Evolutionary conservation across 495 filamentous ascomycete genomes (phyloP), one percentile per base, ranked within the genome.

Genomic region (Talaromyces ruber): DNA sequence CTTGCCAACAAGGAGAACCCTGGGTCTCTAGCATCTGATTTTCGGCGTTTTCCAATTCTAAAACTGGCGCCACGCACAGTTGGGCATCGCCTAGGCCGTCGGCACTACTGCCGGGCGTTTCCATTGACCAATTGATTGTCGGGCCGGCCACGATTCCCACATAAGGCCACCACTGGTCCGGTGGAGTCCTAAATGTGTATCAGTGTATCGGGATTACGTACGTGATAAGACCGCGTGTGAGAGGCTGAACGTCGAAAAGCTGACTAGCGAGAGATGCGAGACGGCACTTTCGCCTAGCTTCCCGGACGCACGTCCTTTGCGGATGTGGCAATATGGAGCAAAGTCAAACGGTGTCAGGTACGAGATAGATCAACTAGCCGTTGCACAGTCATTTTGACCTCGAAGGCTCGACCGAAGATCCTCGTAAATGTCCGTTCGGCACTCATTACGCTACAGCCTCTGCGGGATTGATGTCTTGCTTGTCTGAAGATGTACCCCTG

Each of bases 241-340:
- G 54, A 57, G 54, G 54, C 54, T 57, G 16, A 57, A 57, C 54
- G 26, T 29, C 6, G 24, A 25, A 26, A 55, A 26, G 24, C 22
- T 26, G 16, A 24, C 34, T 39, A 47, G 39, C n/a, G 6, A 18
- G 43, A 53, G 24, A 26, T 53, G 22, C 11, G 24, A 57, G 29
- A 34, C 54, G 54, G 54, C 54, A 34, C 54, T 57, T 57, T 57
- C 34, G 54, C 26, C 54, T 57, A 57, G 54, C 28, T 22, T 32
- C 29, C 54, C 54, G 29, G 26, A 57, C 24, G 54, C 54, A 57
- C 29, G 54, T 57, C 28, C 54, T 55, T 29, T 30, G 52, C 24
- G 22, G 52, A 57, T 30, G 0, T 57, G 50, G 14, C 28, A 34
- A 57, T 9, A 30, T 57, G 54, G 29, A 57, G 28, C 54, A 57